These are phyloP conservation scores for Coniferiporia weirii DNA, from an alignment of 1,284 basidiomycete species.

Conservation along the genomic window DNA sequence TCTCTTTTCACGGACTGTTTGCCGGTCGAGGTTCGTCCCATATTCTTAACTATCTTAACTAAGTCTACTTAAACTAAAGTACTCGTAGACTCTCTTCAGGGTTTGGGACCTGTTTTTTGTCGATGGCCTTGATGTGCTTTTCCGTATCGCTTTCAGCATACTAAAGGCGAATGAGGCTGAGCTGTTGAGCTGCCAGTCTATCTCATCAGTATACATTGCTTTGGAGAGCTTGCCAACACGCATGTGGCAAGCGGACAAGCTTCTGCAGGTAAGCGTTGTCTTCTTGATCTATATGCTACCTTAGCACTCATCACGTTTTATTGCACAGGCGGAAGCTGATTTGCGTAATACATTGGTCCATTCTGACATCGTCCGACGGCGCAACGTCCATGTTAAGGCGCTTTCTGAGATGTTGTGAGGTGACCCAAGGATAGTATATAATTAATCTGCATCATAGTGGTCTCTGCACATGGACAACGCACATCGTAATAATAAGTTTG, in stretches of 20 bases:
- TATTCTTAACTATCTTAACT: not conserved
- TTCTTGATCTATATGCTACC: not conserved
- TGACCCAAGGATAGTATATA: not conserved
- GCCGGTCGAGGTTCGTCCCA: conserved; percentile 76
- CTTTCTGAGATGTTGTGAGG: conserved; percentile 8
- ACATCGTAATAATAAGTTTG: not conserved
- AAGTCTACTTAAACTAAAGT: conserved; percentile 2
- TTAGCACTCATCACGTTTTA: not conserved
- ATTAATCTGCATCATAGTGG: not conserved
- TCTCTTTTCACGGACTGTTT: conserved; percentile 95
- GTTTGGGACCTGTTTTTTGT: conserved; percentile 96
- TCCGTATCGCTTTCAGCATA: conserved; percentile 85
- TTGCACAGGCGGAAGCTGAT: conserved; percentile 57
- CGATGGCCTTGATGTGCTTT: conserved; percentile 89
- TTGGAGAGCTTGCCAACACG: conserved; percentile 84
- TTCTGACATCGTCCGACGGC: conserved; percentile 62
- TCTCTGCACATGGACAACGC: not conserved
- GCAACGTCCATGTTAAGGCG: conserved; percentile 47
- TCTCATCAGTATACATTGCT: conserved; percentile 82
- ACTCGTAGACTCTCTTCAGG: conserved; percentile 71
- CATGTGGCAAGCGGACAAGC: conserved; percentile 88
- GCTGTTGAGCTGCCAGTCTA: conserved; percentile 75
- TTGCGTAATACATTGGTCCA: conserved; percentile 63
- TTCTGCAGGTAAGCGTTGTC: conserved; percentile 64
- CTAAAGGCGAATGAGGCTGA: conserved; percentile 81